Conservation (phyloP, 257 asterid genomes). For the Lycium ferocissimum region DNA sequence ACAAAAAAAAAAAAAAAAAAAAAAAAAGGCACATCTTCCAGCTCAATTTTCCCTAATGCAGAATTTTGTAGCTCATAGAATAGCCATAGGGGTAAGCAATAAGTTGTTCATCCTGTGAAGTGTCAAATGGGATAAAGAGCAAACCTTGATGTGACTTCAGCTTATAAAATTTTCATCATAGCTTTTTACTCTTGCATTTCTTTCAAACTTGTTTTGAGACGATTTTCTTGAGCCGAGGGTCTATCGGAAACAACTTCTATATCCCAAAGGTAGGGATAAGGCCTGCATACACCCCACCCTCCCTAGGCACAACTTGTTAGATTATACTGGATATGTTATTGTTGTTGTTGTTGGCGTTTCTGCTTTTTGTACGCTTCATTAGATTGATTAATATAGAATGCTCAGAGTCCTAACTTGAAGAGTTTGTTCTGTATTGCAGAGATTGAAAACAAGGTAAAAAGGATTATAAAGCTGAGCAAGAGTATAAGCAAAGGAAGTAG, state of each 20-base stretch:
- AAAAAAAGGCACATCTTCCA: constrained; percentile 14
- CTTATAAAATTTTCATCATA: too few relatives aligned
- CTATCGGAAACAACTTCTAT: too few relatives aligned
- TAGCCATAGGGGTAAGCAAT: constrained; percentile 31
- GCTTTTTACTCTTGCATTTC: neutral
- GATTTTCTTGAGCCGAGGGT: too few relatives aligned
- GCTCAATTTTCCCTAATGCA: constrained; percentile 3
- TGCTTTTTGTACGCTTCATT: neutral
- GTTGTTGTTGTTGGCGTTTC: neutral
- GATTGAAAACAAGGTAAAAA: constrained; percentile 58
- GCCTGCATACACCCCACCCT: too few relatives aligned
- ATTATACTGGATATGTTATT: too few relatives aligned
- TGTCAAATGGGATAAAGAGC: constrained; percentile 6
- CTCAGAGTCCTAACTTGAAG: neutral
- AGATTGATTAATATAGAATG: neutral
- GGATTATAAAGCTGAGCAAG: constrained; percentile 57
- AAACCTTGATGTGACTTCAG: neutral
- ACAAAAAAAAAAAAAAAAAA: constrained; percentile 5
- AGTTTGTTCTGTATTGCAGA: constrained; percentile 48
- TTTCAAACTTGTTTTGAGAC: neutral
- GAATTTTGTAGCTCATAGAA: constrained; percentile 27
- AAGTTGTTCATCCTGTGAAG: constrained; percentile 34
- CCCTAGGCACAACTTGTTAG: too few relatives aligned
- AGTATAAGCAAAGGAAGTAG: constrained; percentile 58
- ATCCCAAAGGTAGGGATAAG: too few relatives aligned